phyloP scores from a whole-genome alignment of 2,329 filamentous ascomycete species.

The Elsinoe arachidis region DNA sequence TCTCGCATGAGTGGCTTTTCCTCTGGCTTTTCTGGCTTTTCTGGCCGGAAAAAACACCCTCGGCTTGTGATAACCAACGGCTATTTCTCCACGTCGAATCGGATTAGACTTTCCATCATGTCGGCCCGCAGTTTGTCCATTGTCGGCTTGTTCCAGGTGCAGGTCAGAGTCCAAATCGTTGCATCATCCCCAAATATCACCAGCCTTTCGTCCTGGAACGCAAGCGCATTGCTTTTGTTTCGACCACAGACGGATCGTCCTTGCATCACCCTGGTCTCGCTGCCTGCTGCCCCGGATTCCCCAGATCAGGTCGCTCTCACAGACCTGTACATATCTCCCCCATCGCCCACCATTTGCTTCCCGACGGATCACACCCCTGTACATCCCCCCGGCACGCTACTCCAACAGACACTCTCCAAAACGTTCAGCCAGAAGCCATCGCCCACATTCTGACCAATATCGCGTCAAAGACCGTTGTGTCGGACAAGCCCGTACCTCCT shows the following conservation, averaged over 20 bases:
- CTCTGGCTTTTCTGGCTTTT: background rate
- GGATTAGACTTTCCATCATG: background rate
- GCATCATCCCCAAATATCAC: constrained; percentile 10
- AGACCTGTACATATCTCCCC: too few relatives aligned
- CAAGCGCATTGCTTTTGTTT: constrained; percentile 1
- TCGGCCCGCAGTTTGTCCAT: background rate
- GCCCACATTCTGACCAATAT: constrained; percentile 4
- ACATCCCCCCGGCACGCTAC: background rate
- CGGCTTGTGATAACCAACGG: background rate
- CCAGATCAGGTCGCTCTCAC: background rate
- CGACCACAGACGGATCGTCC: background rate
- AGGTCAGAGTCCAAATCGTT: background rate
- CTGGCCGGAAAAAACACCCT: background rate
- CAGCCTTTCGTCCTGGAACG: background rate
- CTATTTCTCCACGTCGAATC: background rate
- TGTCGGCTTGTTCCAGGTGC: too few relatives aligned
- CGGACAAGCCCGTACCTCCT: background rate
- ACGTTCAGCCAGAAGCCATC: background rate
- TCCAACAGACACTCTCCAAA: background rate
- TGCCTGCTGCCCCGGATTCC: constrained; percentile 1
- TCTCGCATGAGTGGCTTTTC: background rate
- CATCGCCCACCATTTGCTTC: background rate
- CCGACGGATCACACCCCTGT: background rate
- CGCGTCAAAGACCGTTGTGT: constrained; percentile 6
- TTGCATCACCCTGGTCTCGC: background rate